These are phyloP conservation scores for Salvia rosmarinus DNA, from an alignment of 257 asterid species.

Conservation along the genomic window DNA sequence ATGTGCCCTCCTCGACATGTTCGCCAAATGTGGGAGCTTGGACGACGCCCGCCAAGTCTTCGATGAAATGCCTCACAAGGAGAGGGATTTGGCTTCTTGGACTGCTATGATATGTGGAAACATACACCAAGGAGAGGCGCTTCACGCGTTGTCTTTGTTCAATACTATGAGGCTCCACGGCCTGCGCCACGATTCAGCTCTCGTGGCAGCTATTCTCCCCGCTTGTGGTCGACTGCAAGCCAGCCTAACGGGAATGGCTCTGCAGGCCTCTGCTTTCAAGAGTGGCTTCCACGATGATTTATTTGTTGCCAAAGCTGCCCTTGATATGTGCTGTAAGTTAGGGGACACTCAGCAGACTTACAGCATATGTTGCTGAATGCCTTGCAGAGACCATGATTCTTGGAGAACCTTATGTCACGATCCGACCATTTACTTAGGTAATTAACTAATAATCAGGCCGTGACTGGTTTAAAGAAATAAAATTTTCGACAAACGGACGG, in stretches of 20 bases:
- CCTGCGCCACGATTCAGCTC: slow-evolving; percentile 35
- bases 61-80: slow-evolving; percentile 41
- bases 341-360: slow-evolving; percentile 40
- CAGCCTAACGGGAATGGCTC: slow-evolving; percentile 32
- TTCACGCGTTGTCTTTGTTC: slow-evolving; percentile 36
- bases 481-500: too few species aligned
- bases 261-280: slow-evolving; percentile 45
- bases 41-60: slow-evolving; percentile 41
- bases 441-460: too few species aligned
- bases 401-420: slow-evolving; percentile 50
- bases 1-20: slow-evolving; percentile 48
- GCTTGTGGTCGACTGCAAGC: slow-evolving; percentile 41
- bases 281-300: slow-evolving; percentile 35
- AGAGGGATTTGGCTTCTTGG: slow-evolving; percentile 45
- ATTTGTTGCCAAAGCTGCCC: slow-evolving; percentile 44
- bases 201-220: slow-evolving; percentile 43
- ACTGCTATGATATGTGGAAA: slow-evolving; percentile 45
- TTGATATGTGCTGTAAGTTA: slow-evolving; percentile 50
- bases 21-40: slow-evolving; percentile 46
- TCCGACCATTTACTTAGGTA: too few species aligned
- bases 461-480: too few species aligned
- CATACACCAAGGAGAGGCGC: slow-evolving; percentile 36
- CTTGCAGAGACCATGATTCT: slow-evolving; percentile 39
- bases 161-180: slow-evolving; percentile 39
- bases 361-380: slow-evolving; percentile 36